A percentile compares a stretch with the other conserved stretches of the same genome.
Evolutionary conservation across 192 early-diverging fungal species (phyloP).

Genomic region (Chytriomyces hyalinus): DNA sequence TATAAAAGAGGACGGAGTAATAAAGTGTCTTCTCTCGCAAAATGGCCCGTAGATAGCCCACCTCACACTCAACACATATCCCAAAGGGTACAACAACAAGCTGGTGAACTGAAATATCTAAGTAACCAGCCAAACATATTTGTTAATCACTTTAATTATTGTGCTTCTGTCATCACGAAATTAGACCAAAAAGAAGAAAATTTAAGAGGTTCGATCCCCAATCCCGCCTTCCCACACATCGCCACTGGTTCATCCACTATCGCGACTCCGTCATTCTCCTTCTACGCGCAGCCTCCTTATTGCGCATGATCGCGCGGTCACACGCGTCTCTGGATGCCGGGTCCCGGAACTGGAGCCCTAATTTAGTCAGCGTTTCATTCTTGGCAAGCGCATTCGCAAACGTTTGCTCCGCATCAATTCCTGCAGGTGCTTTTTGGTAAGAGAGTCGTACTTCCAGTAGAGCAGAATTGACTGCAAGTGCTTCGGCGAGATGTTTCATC

Average conservation of each 20-base stretch:
- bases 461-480: slow-evolving; percentile 42
- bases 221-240: too few species aligned
- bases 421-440: slow-evolving; percentile 47
- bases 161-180: too few species aligned
- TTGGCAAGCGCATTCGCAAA: slow-evolving; percentile 50
- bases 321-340: slow-evolving; percentile 47
- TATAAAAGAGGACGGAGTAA: neutral
- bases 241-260: too few species aligned
- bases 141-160: too few species aligned
- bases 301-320: slow-evolving; percentile 52
- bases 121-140: too few species aligned
- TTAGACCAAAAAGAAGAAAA: too few species aligned
- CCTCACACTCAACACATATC: too few species aligned
- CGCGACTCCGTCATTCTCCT: neutral
- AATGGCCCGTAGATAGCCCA: too few species aligned
- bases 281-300: slow-evolving; percentile 55
- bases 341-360: slow-evolving; percentile 49
- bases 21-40: neutral
- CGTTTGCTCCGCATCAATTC: slow-evolving; percentile 57
- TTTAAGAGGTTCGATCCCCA: too few species aligned
- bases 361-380: slow-evolving; percentile 50
- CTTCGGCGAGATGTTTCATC: slow-evolving; percentile 54
- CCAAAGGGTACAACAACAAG: too few species aligned
- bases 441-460: slow-evolving; percentile 47
- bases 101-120: too few species aligned